Base-by-base conservation (phyloP, 2,329 filamentous ascomycete genomes). In the Fusarium sp. region DNA sequence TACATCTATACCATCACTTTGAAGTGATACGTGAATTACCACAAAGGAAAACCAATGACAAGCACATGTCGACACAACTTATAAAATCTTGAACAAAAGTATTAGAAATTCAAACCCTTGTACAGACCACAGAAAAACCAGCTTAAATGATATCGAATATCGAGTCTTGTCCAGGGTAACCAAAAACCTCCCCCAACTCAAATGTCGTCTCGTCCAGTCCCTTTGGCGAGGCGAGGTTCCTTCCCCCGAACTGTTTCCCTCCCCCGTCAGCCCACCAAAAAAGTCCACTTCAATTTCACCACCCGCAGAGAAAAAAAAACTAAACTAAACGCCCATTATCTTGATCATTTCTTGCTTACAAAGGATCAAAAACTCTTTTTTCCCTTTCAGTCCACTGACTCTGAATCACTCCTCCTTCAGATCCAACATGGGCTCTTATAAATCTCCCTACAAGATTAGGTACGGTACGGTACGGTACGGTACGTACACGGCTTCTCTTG, bases 181-280 rank as follows among this genome's bases (percentile, higher is more conserved):
- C 19, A 4, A 19, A 19, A 19, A 22, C 9, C 13, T 35, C n/a
- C 8, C 10, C n/a, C 7, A 22, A 36, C 13, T 22, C 40, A 19
- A 28, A 53, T 29, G 28, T n/a, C 36, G 24, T 36, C 40, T 22
- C 15, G 12, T 25, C 39, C 9, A 28, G 24, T 38, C 35, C 41
- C 32, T 24, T 48, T 45, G 40, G 51, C 34, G 41, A 63, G 59
- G 58, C 48, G 53, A 63, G 40, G 60, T 50, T 53, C 53, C 53
- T 63, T 62, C 58, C 53, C 52, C 10, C n/a, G n/a, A 61, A 50
- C 15, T 25, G 29, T 22, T 42, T 28, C 24, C n/a, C 12, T 28
- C 38, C 54, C 39, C 53, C 40, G 28, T 63, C 53, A 58, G 53
- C 58, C 58, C 59, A 62, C 59, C 59, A 49, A 62, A 62, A 62